Evolutionary conservation across 129 eudicot genomes (phyloP), one percentile per base, ranked within the genome.

Genomic region (Mikania micrantha): DNA sequence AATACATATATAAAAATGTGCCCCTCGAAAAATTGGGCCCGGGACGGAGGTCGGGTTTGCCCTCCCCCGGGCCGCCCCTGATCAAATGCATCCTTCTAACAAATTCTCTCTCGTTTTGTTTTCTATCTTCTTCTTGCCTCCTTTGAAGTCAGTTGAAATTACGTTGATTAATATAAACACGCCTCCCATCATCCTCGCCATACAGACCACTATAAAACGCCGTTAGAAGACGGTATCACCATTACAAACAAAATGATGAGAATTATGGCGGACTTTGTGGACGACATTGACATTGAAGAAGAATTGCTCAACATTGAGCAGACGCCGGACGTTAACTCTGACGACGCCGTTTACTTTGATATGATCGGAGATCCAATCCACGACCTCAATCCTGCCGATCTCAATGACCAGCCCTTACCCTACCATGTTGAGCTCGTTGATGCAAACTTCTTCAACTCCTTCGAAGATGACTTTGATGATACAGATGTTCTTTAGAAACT

Each of bases 381-480:
- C 7, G 29, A 50, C 58, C 58, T 50, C 31, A 1, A 2, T 50
- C 31, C 58, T 2, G 7, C 13, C 7, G 29, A 6, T 50, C 29
- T 50, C 58, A 29, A 50, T 5, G n/a, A 50, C 0, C n/a, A 50
- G 5, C 7, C 20, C 1, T n/a, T 20, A 50, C 58, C 28, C 15
- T 9, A 21, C 15, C 29, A 20, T 7, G 58, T 28, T 0, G 57
- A 50, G 12, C 57, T 50, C 27, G 10, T 5, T 20, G 27, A 20
- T 50, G 27, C 29, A 9, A 50, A 50, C 34, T 53, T 53, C 60
- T 53, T 53, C 34, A 53, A 53, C 60, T 3, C 60, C 60, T 53
- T 53, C 20, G 35, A 53, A 53, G 60, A 53, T n/a, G 60, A 53
- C 60, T 53, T 53, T 53, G 60, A 53, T 2, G 60, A 53, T 53